Evolutionary conservation across 768 basidiomycete species (phyloP), one percentile per base, ranked within the genome.

Genomic region (Naganishia friedmannii): DNA sequence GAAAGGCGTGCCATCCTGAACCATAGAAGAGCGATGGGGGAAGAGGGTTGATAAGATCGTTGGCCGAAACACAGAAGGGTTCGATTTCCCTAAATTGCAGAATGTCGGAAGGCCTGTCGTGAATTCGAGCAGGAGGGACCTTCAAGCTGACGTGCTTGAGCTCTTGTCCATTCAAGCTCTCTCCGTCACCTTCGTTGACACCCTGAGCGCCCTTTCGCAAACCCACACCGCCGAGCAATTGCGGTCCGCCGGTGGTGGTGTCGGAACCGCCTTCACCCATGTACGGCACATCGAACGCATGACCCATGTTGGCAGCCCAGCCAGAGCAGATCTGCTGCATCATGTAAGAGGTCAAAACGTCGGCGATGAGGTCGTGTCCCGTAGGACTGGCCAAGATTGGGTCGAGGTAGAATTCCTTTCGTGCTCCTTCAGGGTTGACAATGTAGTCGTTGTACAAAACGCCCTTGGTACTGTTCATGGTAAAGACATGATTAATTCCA

Each of bases 21-120:
- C 93, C 96, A 72, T 89, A 90, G 83, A 98, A 98, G 74, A 97
- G 82, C 34, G 91, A 91, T 0, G 89, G 87, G n/a, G 95, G 95
- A 0, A 98, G 85, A 0, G 96, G 96, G 82, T 98, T 97, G 81
- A 99, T 92, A 65, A 98, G 85, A 79, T 99, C 94, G 81, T 97
- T 95, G n/a, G 96, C 96, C 26, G 89, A 89, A 0, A 92, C 93
- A 80, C 96, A 98, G 83, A 86, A 93, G 8, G 95, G 96, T 46
- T 87, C 85, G 63, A 95, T 87, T 81, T 98, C 96, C 78, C 90
- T 87, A 80, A 90, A 95, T 66, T 81, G 75, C 32, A 78, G 72
- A 31, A 84, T 77, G 68, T 82, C 82, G 69, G 81, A 82, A 3
- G 86, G 84, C 32, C 79, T 75, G 74, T 84, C 83, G 70, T 85